phyloP scores from a whole-genome alignment of 164 flowering plant species.

The Kalanchoe fedtschenkoi region DNA sequence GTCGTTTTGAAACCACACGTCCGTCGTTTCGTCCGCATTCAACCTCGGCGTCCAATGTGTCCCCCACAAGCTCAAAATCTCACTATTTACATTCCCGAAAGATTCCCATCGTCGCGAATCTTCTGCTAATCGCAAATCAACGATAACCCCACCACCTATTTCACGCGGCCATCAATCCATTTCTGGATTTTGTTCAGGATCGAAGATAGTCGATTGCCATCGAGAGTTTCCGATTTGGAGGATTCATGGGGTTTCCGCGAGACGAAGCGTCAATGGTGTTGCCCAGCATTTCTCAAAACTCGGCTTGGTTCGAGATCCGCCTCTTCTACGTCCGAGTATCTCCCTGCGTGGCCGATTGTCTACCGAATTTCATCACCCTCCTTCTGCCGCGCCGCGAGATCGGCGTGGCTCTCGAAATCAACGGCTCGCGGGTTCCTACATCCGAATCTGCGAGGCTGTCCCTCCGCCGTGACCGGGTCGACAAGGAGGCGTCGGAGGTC shows the following conservation, averaged over 20 bases:
- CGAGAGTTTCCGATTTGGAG: neutral
- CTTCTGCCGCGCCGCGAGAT: neutral
- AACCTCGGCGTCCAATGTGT: neutral
- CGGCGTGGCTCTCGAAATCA: slow-evolving; percentile 6
- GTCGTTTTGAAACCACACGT: neutral
- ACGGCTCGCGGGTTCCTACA: neutral
- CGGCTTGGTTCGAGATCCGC: slow-evolving; percentile 3
- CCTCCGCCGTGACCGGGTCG: slow-evolving; percentile 4
- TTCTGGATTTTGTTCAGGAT: neutral
- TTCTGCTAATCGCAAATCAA: neutral
- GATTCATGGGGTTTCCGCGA: slow-evolving; percentile 1
- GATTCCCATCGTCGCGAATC: neutral
- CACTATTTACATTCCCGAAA: neutral
- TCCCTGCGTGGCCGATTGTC: neutral
- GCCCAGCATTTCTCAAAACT: neutral
- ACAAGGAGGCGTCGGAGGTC: slow-evolving; percentile 1
- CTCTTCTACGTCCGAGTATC: slow-evolving; percentile 6
- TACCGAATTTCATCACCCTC: slow-evolving; percentile 1
- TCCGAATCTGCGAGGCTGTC: neutral
- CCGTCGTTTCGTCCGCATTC: slow-evolving; percentile 3
- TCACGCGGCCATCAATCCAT: neutral
- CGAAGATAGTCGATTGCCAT: neutral
- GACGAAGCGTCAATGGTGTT: neutral
- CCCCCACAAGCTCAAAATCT: neutral
- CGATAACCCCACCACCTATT: neutral